Base-by-base conservation (phyloP, 495 filamentous ascomycete species). In the Cryomyces minteri region DNA sequence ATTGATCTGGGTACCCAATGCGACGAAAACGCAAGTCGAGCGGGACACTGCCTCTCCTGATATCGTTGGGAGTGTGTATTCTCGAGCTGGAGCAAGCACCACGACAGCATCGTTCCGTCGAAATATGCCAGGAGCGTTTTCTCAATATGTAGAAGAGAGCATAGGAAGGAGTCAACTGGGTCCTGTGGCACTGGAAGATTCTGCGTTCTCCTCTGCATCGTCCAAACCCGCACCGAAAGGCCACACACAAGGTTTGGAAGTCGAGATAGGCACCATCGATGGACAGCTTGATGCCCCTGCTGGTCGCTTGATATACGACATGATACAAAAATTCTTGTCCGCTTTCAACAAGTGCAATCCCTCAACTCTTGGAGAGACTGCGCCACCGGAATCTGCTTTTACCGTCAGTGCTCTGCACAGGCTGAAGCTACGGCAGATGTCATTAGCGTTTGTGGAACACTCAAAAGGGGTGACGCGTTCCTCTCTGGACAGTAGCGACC, bases 111-210 rank as follows among this genome's bases (percentile, higher is more conserved):
- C 45, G n/a, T 6, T 41, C 36, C 7, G 41, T 47, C 56, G 55
- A 31, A 47, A 50, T 30, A 56, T 62, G 45, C 59, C 59, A 18
- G 62, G 62, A 0, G 56, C 61, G 0, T 65, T 65, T 47, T 65
- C 62, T 0, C 43, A 47, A 28, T 64, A 65, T 43, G 55, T 61
- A 1, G 8, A 39, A 29, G 5, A 38, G 32, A 25, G 18, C 14
- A 34, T 25, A 25, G 18, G 18, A 25, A 25, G 18, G 18, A 25
- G 18, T 25, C 18, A 25, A 25, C 1, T 25, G 18, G 18, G 18
- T 25, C 18, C 18, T 25, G 18, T 25, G 18, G 2, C 18, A 25
- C 18, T 25, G 18, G 18, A 25, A 25, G 18, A 25, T 25, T 25
- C 18, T 25, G 18, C 18, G 1, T 25, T 25, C 18, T 25, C 18